phyloP scores from a whole-genome alignment of 1,139 yeast genomes.

The Meyerozyma guilliermondii region DNA sequence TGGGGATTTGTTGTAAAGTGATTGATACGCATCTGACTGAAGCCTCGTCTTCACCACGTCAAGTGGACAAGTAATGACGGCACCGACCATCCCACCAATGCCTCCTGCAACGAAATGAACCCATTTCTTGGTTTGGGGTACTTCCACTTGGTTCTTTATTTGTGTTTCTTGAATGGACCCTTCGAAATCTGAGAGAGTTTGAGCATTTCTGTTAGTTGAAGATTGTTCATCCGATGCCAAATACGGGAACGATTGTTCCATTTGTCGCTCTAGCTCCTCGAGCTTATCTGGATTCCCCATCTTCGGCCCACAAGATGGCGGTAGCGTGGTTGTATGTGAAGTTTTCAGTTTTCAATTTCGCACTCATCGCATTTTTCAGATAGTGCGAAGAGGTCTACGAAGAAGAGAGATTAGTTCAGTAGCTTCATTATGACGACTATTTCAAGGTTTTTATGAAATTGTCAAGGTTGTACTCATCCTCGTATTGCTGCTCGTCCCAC shows the following conservation, averaged over 20 bases:
- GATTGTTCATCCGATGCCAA: conserved; percentile 71
- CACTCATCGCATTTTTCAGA: background rate
- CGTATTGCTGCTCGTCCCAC: conserved; percentile 96
- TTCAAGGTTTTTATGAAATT: conserved; percentile 78
- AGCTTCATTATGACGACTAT: too few relatives aligned
- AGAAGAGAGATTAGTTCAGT: too few relatives aligned
- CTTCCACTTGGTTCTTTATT: conserved; percentile 5
- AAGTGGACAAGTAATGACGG: conserved; percentile 86
- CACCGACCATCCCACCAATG: conserved; percentile 96
- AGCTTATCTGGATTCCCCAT: conserved; percentile 9
- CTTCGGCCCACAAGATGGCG: background rate
- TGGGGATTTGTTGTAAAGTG: conserved; percentile 35
- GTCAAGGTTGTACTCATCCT: conserved; percentile 93
- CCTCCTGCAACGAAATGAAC: conserved; percentile 99
- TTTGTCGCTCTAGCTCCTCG: conserved; percentile 42
- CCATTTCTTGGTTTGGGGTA: conserved; percentile 65
- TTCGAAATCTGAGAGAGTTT: conserved; percentile 11
- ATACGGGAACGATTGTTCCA: conserved; percentile 53
- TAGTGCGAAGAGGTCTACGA: too few relatives aligned
- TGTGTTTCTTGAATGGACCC: conserved; percentile 5
- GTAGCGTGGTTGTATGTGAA: background rate
- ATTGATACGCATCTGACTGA: conserved; percentile 74
- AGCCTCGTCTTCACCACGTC: conserved; percentile 95
- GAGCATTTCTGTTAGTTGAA: conserved; percentile 36
- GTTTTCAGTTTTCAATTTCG: background rate